A percentile compares a stretch with the other conserved stretches of the same genome.
These are phyloP conservation scores for Salix caprea DNA, from an alignment of 345 rosid genomes.

Conservation along the genomic window DNA sequence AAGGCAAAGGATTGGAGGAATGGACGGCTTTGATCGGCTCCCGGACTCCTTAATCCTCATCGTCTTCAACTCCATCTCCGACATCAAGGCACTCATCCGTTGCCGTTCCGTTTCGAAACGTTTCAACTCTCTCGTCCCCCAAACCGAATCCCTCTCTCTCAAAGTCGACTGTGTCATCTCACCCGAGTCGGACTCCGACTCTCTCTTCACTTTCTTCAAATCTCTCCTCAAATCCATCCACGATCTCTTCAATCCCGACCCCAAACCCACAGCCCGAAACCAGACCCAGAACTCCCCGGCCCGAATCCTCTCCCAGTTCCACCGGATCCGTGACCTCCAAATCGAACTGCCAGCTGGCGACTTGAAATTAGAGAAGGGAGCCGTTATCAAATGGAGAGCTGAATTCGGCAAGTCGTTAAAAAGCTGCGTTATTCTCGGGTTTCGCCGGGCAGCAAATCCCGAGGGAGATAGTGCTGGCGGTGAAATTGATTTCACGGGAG, in stretches of 20 bases:
- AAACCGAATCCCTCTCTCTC: conserved; percentile 39
- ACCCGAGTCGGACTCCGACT: conserved; percentile 25
- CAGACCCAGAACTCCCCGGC: conserved; percentile 23
- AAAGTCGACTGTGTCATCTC: conserved; percentile 49
- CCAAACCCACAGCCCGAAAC: background rate
- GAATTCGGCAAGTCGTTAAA: conserved; percentile 34
- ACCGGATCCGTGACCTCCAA: conserved; percentile 32
- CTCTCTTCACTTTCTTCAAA: conserved; percentile 28
- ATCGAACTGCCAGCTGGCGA: conserved; percentile 45
- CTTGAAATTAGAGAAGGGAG: conserved; percentile 25
- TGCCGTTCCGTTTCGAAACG: conserved; percentile 51
- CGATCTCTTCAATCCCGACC: conserved; percentile 16
- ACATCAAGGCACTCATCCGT: conserved; percentile 39
- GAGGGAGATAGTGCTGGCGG: background rate
- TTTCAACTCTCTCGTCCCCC: conserved; percentile 44
- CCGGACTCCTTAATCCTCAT: conserved; percentile 44
- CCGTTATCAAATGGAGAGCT: conserved; percentile 38
- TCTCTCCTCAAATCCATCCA: conserved; percentile 25
- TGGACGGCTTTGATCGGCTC: conserved; percentile 46
- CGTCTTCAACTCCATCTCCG: conserved; percentile 44
- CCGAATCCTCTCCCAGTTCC: conserved; percentile 35
- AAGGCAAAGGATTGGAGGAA: background rate
- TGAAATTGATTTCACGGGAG: conserved; percentile 27
- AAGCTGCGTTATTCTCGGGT: conserved; percentile 43
- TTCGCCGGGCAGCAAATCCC: background rate